Base-by-base conservation (phyloP, 805 yeast genomes). In the Cyberlindnera euphorbiae region DNA sequence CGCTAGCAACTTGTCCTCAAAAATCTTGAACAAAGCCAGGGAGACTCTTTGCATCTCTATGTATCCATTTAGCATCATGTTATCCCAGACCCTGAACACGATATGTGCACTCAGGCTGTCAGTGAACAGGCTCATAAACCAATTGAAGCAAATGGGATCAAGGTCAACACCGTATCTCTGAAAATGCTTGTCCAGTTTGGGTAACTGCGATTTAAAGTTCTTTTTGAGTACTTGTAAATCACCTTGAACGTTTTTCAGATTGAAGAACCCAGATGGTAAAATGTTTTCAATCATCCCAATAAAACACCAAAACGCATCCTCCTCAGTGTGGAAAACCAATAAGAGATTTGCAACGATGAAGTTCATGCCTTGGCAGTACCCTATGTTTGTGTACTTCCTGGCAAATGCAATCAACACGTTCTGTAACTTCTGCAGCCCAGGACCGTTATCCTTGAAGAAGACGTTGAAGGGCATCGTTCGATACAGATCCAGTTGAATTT, bases 341-440 rank as follows among this genome's bases (percentile, higher is more conserved):
- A 75, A 49, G 8, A 75, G 42, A 30, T 69, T 71, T 0, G 77
- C 82, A 9, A 68, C 71, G n/a, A 75, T 69, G 45, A 74, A 67
- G 49, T 75, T 75, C 82, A 75, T 68, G 1, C 82, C 82, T 46
- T 75, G 82, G 35, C 75, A 69, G 49, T 75, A 75, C 1, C 82
- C 81, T 28, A 74, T 59, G 0, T 59, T 59, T 0, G 73, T 69
- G 40, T 66, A 64, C 41, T 71, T 63, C 6, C 66, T 59, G 14
- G 68, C 65, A 44, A 69, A 74, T 1, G 79, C 79, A 26, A 67
- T 63, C 32, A 75, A 53, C 6, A 76, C 66, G 12, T 71, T 57
- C 28, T 70, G 59, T 21, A 75, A 50, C 36, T 67, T 70, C 26
- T 53, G 57, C 26, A 67, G 65, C n/a, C 76, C 77, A 1, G 79